phyloP scores from a whole-genome alignment of 2,329 filamentous ascomycete genomes.

The Calonectria crousiana region DNA sequence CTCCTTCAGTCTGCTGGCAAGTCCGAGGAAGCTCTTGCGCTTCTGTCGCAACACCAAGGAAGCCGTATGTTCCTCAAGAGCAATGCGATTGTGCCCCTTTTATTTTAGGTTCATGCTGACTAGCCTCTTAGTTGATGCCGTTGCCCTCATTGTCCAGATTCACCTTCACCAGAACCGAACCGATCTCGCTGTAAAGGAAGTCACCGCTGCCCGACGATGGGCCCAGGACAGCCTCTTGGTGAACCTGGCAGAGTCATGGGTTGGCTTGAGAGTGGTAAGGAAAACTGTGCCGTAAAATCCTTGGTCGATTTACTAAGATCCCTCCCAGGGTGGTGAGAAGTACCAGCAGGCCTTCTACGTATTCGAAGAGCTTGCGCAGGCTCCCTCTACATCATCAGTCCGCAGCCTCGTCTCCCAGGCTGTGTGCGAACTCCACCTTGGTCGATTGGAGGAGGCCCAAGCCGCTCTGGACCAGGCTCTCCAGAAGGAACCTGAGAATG shows the following conservation, averaged over 20 bases:
- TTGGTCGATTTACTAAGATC: slow-evolving; percentile 41
- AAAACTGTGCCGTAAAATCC: background rate
- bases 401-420: slow-evolving; percentile 87
- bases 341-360: slow-evolving; percentile 99
- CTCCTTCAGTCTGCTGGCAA: slow-evolving; percentile 84
- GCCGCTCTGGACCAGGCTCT: slow-evolving; percentile 85
- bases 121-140: slow-evolving; percentile 71
- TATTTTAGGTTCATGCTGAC: slow-evolving; percentile 39
- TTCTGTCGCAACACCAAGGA: slow-evolving; percentile 87
- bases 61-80: slow-evolving; percentile 71
- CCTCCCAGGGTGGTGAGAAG: slow-evolving; percentile 85
- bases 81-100: slow-evolving; percentile 1
- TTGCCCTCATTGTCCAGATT: slow-evolving; percentile 91
- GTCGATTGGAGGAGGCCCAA: slow-evolving; percentile 89
- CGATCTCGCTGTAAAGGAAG: slow-evolving; percentile 92
- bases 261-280: slow-evolving; percentile 84
- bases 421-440: slow-evolving; percentile 90
- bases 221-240: slow-evolving; percentile 94
- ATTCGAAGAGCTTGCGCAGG: slow-evolving; percentile 94
- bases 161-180: slow-evolving; percentile 91
- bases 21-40: slow-evolving; percentile 84
- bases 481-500: slow-evolving; percentile 77
- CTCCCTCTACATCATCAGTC: slow-evolving; percentile 82
- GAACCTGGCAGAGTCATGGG: slow-evolving; percentile 96
- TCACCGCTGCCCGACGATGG: slow-evolving; percentile 87